Percentiles rank a stretch among this genome's conserved stretches.
These are phyloP conservation scores for Corynascus novoguineensis DNA, from an alignment of 495 filamentous ascomycete species.

Conservation along the genomic window DNA sequence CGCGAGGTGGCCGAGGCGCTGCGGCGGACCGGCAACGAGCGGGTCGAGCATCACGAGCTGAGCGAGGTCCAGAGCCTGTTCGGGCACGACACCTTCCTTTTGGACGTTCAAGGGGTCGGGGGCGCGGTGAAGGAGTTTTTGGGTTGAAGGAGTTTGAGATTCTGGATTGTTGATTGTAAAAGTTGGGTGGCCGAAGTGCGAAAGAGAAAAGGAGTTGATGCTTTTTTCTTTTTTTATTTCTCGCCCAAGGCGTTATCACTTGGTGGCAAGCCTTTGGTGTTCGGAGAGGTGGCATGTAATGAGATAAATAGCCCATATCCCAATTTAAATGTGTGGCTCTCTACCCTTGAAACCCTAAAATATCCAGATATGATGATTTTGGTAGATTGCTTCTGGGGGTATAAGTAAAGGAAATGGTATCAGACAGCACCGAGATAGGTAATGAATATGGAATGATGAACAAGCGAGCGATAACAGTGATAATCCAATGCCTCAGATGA, in stretches of 20 bases:
- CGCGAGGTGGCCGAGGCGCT: conserved; percentile 86
- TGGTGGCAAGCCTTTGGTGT: too few species aligned
- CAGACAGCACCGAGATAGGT: neutral
- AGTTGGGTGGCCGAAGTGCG: neutral
- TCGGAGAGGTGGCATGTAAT: conserved; percentile 1
- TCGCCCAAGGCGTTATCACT: too few species aligned
- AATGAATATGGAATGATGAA: neutral
- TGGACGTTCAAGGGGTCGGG: conserved; percentile 89
- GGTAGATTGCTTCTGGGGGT: neutral
- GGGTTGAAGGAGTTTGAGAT: conserved; percentile 30
- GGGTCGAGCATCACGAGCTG: conserved; percentile 80
- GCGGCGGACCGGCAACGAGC: conserved; percentile 65
- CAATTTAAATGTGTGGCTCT: neutral
- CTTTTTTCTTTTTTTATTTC: too few species aligned
- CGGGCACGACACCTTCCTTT: conserved; percentile 92
- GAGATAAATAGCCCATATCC: neutral
- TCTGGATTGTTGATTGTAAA: too few species aligned
- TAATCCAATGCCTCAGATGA: conserved; percentile 19
- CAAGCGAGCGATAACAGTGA: neutral
- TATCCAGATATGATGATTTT: neutral
- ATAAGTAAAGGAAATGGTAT: conserved; percentile 1
- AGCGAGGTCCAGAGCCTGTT: conserved; percentile 90
- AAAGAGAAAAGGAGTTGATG: neutral
- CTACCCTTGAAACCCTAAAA: too few species aligned
- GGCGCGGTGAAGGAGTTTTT: conserved; percentile 76